These are phyloP conservation scores for Erysimum pusillum DNA, from an alignment of 441 rosid species.

Conservation along the genomic window DNA sequence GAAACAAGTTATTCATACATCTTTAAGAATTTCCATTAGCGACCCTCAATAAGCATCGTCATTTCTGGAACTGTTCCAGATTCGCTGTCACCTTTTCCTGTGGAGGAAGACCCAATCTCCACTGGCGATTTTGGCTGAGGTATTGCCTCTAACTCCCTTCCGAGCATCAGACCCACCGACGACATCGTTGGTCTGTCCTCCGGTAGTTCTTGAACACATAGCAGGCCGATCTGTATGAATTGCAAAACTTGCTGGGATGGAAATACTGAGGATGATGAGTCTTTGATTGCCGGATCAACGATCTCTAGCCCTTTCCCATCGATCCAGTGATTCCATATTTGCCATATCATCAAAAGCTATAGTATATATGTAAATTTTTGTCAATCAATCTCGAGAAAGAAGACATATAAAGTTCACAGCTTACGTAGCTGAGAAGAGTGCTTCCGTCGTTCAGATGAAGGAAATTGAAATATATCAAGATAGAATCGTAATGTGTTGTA, in stretches of 20 bases:
- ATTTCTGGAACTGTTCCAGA: neutral
- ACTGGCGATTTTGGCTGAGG: conserved; percentile 53
- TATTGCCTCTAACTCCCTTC: conserved; percentile 57
- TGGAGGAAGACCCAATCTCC: neutral
- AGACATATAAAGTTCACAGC: conserved; percentile 25
- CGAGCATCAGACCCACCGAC: conserved; percentile 58
- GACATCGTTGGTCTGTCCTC: conserved; percentile 73
- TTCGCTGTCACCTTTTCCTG: neutral
- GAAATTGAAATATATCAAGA: too few species aligned
- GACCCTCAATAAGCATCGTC: neutral
- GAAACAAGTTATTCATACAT: too few species aligned
- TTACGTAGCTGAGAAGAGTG: conserved; percentile 61
- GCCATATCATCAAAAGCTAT: conserved; percentile 12
- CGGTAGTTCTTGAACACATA: conserved; percentile 70
- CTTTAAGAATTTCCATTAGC: neutral
- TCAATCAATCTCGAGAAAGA: neutral
- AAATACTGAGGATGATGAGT: conserved; percentile 43
- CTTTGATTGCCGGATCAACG: conserved; percentile 51
- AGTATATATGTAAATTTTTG: too few species aligned
- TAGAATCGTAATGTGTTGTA: too few species aligned
- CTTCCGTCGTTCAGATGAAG: conserved; percentile 33
- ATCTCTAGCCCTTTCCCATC: conserved; percentile 61
- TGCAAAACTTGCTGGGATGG: conserved; percentile 51
- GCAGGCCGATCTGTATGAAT: conserved; percentile 70
- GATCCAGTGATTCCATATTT: conserved; percentile 73